These are phyloP conservation scores for Cladophialophora yegresii DNA, from an alignment of 2,329 filamentous ascomycete species.

Conservation along the genomic window DNA sequence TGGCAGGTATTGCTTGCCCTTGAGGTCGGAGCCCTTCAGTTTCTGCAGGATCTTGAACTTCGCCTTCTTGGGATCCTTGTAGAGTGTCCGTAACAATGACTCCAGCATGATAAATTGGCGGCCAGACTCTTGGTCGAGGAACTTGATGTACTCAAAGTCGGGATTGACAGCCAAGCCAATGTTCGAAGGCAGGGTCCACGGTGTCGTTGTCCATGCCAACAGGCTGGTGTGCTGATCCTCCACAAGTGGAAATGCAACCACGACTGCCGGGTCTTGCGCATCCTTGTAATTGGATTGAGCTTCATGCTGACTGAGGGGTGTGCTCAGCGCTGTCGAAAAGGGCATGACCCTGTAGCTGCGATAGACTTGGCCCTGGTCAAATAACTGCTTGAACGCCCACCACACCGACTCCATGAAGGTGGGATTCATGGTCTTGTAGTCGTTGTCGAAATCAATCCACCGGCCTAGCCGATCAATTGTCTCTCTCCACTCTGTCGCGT, in stretches of 20 bases:
- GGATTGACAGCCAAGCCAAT: slow-evolving; percentile 71
- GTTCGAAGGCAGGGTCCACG: slow-evolving; percentile 77
- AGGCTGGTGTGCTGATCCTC: slow-evolving; percentile 70
- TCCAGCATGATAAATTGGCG: slow-evolving; percentile 80
- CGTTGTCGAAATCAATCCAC: slow-evolving; percentile 93
- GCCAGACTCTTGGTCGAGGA: slow-evolving; percentile 72
- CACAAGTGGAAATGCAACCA: slow-evolving; percentile 77
- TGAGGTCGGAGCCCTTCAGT: slow-evolving; percentile 74
- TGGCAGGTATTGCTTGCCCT: slow-evolving; percentile 79
- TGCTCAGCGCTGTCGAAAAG: slow-evolving; percentile 81
- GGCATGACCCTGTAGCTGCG: slow-evolving; percentile 85
- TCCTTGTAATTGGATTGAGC: slow-evolving; percentile 89
- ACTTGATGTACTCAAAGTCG: slow-evolving; percentile 78
- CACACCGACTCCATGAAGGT: slow-evolving; percentile 88
- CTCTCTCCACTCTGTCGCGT: slow-evolving; percentile 74
- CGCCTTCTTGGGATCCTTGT: slow-evolving; percentile 91
- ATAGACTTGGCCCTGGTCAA: slow-evolving; percentile 81
- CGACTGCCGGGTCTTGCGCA: slow-evolving; percentile 78
- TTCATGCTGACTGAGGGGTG: slow-evolving; percentile 83
- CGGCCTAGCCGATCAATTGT: slow-evolving; percentile 81
- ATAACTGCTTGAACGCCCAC: slow-evolving; percentile 91
- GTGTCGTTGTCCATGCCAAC: slow-evolving; percentile 81
- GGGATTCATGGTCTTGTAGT: slow-evolving; percentile 91
- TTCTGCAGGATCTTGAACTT: slow-evolving; percentile 77
- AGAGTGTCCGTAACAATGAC: slow-evolving; percentile 72